Conservation (phyloP, 1,139 yeast genomes). For the Kurtzmaniella quercitrusa region DNA sequence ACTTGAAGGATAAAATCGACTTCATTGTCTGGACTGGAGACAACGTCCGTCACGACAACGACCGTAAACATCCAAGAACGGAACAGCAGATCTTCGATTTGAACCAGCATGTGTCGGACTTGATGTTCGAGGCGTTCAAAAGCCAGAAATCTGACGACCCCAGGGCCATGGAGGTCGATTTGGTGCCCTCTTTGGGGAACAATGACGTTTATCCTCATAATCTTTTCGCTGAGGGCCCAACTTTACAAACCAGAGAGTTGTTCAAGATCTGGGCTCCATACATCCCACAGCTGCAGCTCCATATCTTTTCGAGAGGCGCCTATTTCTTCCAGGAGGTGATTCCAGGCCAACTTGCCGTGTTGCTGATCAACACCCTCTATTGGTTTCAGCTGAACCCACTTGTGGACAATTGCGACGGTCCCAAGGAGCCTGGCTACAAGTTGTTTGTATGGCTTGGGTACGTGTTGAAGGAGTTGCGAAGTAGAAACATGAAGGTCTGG, state of each 20-base stretch:
- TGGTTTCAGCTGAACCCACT: slow-evolving; percentile 73
- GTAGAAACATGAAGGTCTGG: slow-evolving; percentile 82
- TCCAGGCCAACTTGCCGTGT: slow-evolving; percentile 70
- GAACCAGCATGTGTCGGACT: slow-evolving; percentile 57
- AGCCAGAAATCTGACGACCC: slow-evolving; percentile 38
- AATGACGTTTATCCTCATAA: slow-evolving; percentile 90
- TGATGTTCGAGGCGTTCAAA: slow-evolving; percentile 49
- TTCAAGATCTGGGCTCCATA: slow-evolving; percentile 68
- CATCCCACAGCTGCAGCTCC: slow-evolving; percentile 75
- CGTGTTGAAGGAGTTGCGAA: slow-evolving; percentile 66
- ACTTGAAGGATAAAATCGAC: slow-evolving; percentile 71
- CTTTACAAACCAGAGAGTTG: slow-evolving; percentile 74
- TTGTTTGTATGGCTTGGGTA: slow-evolving; percentile 75
- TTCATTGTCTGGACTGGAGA: slow-evolving; percentile 92
- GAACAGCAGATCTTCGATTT: slow-evolving; percentile 65
- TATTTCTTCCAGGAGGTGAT: slow-evolving; percentile 72
- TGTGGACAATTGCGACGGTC: slow-evolving; percentile 71
- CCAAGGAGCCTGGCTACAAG: slow-evolving; percentile 75
- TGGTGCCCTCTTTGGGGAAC: slow-evolving; percentile 74
- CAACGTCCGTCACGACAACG: slow-evolving; percentile 82
- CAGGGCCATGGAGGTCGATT: slow-evolving; percentile 42
- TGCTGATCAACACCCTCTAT: slow-evolving; percentile 75
- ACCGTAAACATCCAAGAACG: slow-evolving; percentile 66
- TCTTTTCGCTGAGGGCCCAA: slow-evolving; percentile 78
- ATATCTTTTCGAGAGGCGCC: slow-evolving; percentile 70